Evolutionary conservation across 1,139 yeast genomes (phyloP).

Genomic region (Meyerozyma sp.): DNA sequence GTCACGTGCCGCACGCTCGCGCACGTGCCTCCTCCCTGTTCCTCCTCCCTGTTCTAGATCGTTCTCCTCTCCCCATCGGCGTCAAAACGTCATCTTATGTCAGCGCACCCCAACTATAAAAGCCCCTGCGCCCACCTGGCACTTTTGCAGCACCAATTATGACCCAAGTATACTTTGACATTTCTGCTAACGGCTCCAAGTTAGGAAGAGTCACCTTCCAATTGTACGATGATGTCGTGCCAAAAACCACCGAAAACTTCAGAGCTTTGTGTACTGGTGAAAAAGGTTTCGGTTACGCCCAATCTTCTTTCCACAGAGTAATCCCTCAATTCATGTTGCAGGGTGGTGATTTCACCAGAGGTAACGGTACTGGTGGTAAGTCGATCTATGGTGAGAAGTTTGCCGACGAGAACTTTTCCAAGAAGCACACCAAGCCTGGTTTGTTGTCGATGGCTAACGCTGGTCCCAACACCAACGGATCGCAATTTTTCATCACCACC

Average conservation of each 20-base stretch:
- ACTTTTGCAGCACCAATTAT: conserved; percentile 13
- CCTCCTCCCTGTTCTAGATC: conserved; percentile 1
- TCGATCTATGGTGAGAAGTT: conserved; percentile 96
- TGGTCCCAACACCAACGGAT: conserved; percentile 99
- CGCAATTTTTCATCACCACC: conserved; percentile 98
- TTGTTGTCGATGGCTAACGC: conserved; percentile 98
- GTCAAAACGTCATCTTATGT: background rate
- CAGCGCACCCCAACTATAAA: background rate
- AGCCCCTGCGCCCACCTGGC: conserved; percentile 1
- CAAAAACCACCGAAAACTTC: conserved; percentile 98
- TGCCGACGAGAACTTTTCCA: conserved; percentile 90
- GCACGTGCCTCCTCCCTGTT: no score
- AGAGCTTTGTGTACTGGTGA: conserved; percentile 96
- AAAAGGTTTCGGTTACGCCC: conserved; percentile 93
- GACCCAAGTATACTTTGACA: conserved; percentile 72
- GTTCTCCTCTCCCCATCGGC: background rate
- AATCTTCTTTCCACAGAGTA: conserved; percentile 95
- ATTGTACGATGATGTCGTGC: conserved; percentile 90
- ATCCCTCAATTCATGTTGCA: conserved; percentile 98
- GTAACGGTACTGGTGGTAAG: conserved; percentile 97
- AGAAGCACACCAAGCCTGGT: conserved; percentile 89
- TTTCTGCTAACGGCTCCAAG: conserved; percentile 58
- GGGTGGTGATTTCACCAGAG: conserved; percentile 97
- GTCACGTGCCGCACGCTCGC: no score
- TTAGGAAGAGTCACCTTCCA: conserved; percentile 77